Conservation (phyloP, 176 grass and related monocot species). For the Lolium perenne region DNA sequence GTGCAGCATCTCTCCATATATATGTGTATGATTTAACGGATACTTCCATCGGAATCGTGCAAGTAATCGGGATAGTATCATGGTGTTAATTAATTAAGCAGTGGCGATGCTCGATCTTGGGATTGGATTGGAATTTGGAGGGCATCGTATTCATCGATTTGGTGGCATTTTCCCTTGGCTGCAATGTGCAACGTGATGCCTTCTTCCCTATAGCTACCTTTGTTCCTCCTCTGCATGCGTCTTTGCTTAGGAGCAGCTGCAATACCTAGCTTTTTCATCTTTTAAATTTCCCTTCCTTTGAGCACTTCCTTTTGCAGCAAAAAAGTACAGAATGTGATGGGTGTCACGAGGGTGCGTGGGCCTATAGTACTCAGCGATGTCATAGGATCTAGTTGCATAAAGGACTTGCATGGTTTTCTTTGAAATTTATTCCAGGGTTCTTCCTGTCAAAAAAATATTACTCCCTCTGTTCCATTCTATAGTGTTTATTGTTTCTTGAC, state of each 20-base stretch:
- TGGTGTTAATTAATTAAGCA: neutral
- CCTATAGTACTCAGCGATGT: neutral
- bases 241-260: conserved; percentile 27
- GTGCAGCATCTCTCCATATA: conserved; percentile 29
- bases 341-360: neutral
- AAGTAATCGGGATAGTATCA: neutral
- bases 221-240: neutral
- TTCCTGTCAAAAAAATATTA: neutral
- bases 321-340: neutral
- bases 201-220: conserved; percentile 4
- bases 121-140: neutral
- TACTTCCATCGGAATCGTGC: conserved; percentile 4
- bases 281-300: neutral
- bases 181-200: neutral
- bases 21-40: neutral
- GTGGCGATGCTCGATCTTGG: neutral
- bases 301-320: conserved; percentile 21
- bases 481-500: too few relatives aligned
- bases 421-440: neutral
- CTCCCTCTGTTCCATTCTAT: too few relatives aligned
- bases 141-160: conserved; percentile 7
- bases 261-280: neutral
- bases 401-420: neutral
- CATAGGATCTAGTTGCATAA: neutral
- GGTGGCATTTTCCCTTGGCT: neutral